Evolutionary conservation across 495 filamentous ascomycete species (phyloP), one percentile per base, ranked within the genome.

Genomic region (Tuber umbilicatum): DNA sequence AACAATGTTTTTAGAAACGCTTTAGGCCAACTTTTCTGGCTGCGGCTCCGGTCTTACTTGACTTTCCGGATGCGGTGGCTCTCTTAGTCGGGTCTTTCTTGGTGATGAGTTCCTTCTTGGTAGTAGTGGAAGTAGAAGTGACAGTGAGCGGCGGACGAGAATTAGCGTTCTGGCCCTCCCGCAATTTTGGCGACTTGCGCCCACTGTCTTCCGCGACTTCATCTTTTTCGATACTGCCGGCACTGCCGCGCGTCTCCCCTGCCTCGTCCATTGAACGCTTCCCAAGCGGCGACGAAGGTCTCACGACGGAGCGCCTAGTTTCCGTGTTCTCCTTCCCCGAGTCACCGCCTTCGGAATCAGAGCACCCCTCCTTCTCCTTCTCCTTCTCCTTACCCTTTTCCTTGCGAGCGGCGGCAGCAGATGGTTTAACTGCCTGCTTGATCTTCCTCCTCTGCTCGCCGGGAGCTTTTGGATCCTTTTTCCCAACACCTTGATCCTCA

Each of bases 261-360:
- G 68, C 35, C 19, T 73, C 39, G 40, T 70, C 71, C 41, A 64
- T 72, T 27, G 71, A 38, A n/a, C 78, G 79, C 64, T 79, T 79
- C 27, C 77, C 77, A 12, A 79, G 74, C 23, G 74, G 78, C 19
- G 79, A 75, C 40, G 23, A 73, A 41, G 74, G 69, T n/a, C 39
- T 60, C 60, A 43, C 42, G n/a, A 38, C 31, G 17, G 60, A 68
- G 45, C 73, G 70, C n/a, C 74, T 42, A 41, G 69, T 74, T 9
- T 79, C 76, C 10, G 74, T 76, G 40, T 81, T 81, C 75, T 81
- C 80, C 50, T 81, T 81, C 7, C 80, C 80, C 10, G 80, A 81
- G 19, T 81, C 80, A 10, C 60, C 77, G 23, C 72, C 75, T 23
- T 81, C 80, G 19, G 76, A 79, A 12, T 74, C 76, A 23, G 79